Conservation (phyloP, 106 monocot species). For the Dactylorhiza incarnata region DNA sequence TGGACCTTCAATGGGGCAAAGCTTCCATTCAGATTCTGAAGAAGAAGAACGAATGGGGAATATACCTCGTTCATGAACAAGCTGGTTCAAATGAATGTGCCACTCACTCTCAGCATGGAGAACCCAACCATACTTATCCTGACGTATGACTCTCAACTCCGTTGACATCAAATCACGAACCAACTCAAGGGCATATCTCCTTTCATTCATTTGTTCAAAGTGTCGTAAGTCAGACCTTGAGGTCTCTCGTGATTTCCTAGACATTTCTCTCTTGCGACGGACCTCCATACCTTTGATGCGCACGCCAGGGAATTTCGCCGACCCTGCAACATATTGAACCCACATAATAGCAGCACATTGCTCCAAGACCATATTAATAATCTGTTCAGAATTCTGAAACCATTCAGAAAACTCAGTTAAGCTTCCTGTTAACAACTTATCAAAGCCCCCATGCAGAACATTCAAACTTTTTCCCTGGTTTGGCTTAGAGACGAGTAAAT, state of each 20-base stretch:
- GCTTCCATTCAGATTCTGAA: slow-evolving; percentile 74
- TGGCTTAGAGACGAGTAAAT: slow-evolving; percentile 72
- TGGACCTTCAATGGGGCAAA: slow-evolving; percentile 93
- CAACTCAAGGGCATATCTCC: slow-evolving; percentile 74
- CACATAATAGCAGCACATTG: slow-evolving; percentile 92
- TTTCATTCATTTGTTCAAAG: slow-evolving; percentile 70
- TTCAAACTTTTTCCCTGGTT: slow-evolving; percentile 64
- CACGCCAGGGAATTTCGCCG: slow-evolving; percentile 83
- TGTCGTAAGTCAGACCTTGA: slow-evolving; percentile 62
- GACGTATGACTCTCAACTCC: slow-evolving; percentile 85
- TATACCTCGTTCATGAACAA: slow-evolving; percentile 89
- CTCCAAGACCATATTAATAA: slow-evolving; percentile 70
- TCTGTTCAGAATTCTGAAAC: slow-evolving; percentile 58
- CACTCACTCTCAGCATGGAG: slow-evolving; percentile 99
- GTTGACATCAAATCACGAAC: slow-evolving; percentile 94
- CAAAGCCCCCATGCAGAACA: slow-evolving; percentile 87
- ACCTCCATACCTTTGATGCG: slow-evolving; percentile 91
- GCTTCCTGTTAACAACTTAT: slow-evolving; percentile 78
- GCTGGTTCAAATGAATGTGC: slow-evolving; percentile 82
- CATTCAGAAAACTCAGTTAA: slow-evolving; percentile 70
- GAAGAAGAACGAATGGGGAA: slow-evolving; percentile 52
- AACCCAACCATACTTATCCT: slow-evolving; percentile 99
- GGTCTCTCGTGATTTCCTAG: slow-evolving; percentile 57
- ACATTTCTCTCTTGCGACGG: slow-evolving; percentile 85
- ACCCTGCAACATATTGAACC: slow-evolving; percentile 65